Evolutionary conservation across 331 rosid species (phyloP).

Genomic region (Malus hybrid): DNA sequence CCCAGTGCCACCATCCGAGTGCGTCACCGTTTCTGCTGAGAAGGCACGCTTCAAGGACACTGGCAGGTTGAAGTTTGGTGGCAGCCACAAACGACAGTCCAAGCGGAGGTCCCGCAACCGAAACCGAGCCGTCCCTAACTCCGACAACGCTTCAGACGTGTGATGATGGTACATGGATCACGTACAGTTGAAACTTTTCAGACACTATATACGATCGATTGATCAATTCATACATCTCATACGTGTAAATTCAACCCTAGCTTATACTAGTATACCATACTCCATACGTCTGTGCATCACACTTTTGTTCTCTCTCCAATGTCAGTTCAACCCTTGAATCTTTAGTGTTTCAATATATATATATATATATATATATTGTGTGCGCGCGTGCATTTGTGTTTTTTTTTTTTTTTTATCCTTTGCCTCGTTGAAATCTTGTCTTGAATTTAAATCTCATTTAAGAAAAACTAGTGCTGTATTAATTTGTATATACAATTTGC

Average conservation of each 20-base stretch:
- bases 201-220: background rate
- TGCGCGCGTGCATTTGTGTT: no score
- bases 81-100: conserved; percentile 60
- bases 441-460: no score
- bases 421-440: no score
- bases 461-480: no score
- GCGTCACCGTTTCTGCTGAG: conserved; percentile 43
- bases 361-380: no score
- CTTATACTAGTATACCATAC: background rate
- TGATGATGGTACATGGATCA: background rate
- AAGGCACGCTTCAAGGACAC: conserved; percentile 56
- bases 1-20: conserved; percentile 53
- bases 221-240: background rate
- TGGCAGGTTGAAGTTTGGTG: conserved; percentile 71
- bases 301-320: background rate
- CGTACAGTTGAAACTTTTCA: background rate
- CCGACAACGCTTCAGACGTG: background rate
- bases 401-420: no score
- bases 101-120: conserved; percentile 37
- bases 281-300: background rate
- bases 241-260: background rate
- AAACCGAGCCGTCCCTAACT: background rate
- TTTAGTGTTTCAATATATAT: no score
- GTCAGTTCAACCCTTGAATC: background rate
- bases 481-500: no score